Evolutionary conservation across 1,139 yeast species (phyloP).

Genomic region (Suhomyces taliae): DNA sequence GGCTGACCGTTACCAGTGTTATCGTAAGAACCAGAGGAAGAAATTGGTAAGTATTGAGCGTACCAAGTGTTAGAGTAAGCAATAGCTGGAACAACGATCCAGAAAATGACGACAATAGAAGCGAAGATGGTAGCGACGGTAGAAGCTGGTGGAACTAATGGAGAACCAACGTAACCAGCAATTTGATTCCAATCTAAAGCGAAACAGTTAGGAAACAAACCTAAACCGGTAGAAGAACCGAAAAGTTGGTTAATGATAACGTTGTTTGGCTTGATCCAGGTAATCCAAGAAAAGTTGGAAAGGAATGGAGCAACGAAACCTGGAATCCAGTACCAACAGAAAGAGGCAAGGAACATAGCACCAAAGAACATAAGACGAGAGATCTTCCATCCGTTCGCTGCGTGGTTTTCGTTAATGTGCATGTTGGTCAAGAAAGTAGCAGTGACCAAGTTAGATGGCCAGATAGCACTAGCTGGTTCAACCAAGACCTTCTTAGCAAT

Average conservation of each 20-base stretch:
- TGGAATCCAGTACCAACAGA: slow-evolving; percentile 45
- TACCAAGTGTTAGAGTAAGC: slow-evolving; percentile 46
- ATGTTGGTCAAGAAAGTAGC: slow-evolving; percentile 55
- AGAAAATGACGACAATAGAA: slow-evolving; percentile 33
- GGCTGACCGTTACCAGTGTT: slow-evolving; percentile 26
- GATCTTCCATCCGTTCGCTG: slow-evolving; percentile 45
- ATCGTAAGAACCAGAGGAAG: slow-evolving; percentile 41
- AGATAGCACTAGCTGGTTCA: slow-evolving; percentile 61
- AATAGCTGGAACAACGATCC: slow-evolving; percentile 44
- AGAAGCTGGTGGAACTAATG: slow-evolving; percentile 66
- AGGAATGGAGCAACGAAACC: slow-evolving; percentile 30
- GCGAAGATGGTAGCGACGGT: slow-evolving; percentile 51
- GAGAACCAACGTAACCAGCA: slow-evolving; percentile 59
- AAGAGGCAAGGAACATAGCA: slow-evolving; percentile 27
- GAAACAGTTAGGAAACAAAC: slow-evolving; percentile 54
- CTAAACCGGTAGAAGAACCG: slow-evolving; percentile 60
- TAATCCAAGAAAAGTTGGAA: slow-evolving; percentile 30
- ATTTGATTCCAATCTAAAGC: slow-evolving; percentile 47
- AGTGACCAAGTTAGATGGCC: slow-evolving; percentile 61
- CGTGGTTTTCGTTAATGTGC: slow-evolving; percentile 60
- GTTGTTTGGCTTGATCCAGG: slow-evolving; percentile 34
- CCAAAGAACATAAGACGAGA: slow-evolving; percentile 38
- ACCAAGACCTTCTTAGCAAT: slow-evolving; percentile 55
- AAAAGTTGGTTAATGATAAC: slow-evolving; percentile 61
- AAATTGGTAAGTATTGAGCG: slow-evolving; percentile 45